phyloP scores from a whole-genome alignment of 2,329 filamentous ascomycete genomes.

The Lasiodiplodia theobromae region DNA sequence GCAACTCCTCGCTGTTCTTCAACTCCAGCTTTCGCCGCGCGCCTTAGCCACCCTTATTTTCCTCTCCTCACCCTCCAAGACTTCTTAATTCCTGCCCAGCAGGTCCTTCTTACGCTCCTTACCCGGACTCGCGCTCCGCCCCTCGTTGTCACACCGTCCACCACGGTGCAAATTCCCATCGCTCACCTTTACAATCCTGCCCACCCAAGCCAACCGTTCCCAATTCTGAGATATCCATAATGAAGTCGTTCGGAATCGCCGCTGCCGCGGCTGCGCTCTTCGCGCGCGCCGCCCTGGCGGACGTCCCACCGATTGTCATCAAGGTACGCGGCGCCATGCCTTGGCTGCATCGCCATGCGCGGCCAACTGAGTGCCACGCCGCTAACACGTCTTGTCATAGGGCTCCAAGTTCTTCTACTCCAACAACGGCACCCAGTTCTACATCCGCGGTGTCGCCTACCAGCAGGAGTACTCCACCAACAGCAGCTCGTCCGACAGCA shows the following conservation, averaged over 20 bases:
- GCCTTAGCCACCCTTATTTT: constrained; percentile 27
- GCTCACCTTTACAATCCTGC: constrained; percentile 20
- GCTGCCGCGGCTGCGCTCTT: constrained; percentile 62
- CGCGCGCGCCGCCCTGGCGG: constrained; percentile 58
- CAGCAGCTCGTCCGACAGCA: constrained; percentile 63
- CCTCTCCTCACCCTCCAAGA: constrained; percentile 27
- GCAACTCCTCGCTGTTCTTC: constrained; percentile 23
- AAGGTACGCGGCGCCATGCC: constrained; percentile 61
- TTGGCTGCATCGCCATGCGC: constrained; percentile 21
- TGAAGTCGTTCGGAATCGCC: constrained; percentile 61
- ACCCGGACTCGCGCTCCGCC: constrained; percentile 29
- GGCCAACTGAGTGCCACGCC: constrained; percentile 5
- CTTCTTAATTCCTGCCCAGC: constrained; percentile 27
- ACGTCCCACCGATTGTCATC: constrained; percentile 70
- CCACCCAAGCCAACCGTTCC: constrained; percentile 1
- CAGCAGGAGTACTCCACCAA: constrained; percentile 73
- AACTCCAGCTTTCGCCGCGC: constrained; percentile 22
- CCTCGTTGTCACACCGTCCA: constrained; percentile 10
- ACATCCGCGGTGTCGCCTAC: constrained; percentile 92
- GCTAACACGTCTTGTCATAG: constrained; percentile 47
- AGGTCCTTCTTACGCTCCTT: constrained; percentile 31
- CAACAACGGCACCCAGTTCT: constrained; percentile 76
- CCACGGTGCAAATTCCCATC: constrained; percentile 17
- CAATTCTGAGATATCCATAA: constrained; percentile 46
- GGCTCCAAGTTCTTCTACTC: constrained; percentile 90